Base-by-base conservation (phyloP, 1,284 basidiomycete species). In the Leccinum ponderosum region DNA sequence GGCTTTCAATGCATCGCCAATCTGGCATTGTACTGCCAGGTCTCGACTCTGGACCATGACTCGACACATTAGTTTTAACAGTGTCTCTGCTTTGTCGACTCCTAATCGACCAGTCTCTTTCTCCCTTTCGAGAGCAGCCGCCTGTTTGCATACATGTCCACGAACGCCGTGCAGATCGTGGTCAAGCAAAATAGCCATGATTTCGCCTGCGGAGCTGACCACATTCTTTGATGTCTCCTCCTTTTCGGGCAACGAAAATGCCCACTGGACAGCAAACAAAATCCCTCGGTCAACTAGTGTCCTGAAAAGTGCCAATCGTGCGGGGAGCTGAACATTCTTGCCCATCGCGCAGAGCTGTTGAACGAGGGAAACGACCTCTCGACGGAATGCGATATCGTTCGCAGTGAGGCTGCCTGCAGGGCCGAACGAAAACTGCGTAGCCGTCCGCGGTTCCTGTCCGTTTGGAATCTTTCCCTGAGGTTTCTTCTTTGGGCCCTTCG, bases 341-440 rank as follows among this genome's bases (percentile, higher is more conserved):
- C 94, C 95, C 91, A 98, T 97, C 51, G 90, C 82, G 70, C 94
- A 94, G 7, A 99, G 85, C 68, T 98, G 95, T 69, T 98, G 95
- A 47, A 99, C 80, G 66, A 99, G 90, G 52, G 90, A 77, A 39
- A 97, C 86, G 22, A 94, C 88, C 69, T 95, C 91, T 50, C 84
- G 81, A 57, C 87, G 83, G 27, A 83, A 78, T 52, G 77, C 74
- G 59, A 86, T 75, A 58, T 87, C 84, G 25, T 76, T 76, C 62
- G 81, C 80, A 14, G 80, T 75, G 37, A 86, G 75, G 58, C 80
- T 72, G 53, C 80, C 81, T 22, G 81, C 78, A 47, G 84, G 83
- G 8, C 82, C 78, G 61, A 83, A 84, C 15, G 82, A 79, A 66
- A 83, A 87, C 20, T 74, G 70, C 6, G 66, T 71, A 22, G 73